phyloP scores from a whole-genome alignment of 2,329 filamentous ascomycete genomes.

The Cladobotryum protrusum region DNA sequence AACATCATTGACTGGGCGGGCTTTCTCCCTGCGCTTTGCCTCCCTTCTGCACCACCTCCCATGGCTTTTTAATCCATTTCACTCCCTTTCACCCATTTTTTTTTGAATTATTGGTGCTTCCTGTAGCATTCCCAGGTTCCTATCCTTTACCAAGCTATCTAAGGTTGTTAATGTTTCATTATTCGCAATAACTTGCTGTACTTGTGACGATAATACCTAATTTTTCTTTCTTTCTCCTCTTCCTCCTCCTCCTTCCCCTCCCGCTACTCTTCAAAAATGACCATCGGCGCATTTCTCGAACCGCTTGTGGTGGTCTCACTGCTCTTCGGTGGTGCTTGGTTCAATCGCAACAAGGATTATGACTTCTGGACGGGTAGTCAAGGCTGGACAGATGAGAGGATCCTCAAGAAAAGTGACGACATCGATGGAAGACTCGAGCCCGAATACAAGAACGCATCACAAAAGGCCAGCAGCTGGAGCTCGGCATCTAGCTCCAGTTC shows the following conservation, averaged over 20 bases:
- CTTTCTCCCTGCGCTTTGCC: too few species aligned
- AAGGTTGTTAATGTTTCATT: not conserved
- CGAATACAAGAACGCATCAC: conserved; percentile 18
- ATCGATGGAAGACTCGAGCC: conserved; percentile 18
- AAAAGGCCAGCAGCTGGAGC: conserved; percentile 1
- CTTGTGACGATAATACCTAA: conserved; percentile 6
- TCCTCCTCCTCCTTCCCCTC: not conserved
- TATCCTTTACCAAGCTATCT: too few species aligned
- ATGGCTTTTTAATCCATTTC: too few species aligned
- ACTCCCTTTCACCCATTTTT: too few species aligned
- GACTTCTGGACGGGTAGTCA: conserved; percentile 20
- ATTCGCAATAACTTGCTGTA: conserved; percentile 4
- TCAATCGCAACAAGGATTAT: conserved; percentile 37
- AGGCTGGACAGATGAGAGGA: conserved; percentile 15
- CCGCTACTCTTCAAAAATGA: too few species aligned
- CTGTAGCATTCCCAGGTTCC: too few species aligned
- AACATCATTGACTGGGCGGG: too few species aligned
- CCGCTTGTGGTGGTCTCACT: conserved; percentile 37
- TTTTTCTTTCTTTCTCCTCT: not conserved
- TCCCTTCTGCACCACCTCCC: too few species aligned
- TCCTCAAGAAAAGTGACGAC: conserved; percentile 27
- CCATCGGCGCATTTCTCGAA: conserved; percentile 35
- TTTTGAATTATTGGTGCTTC: too few species aligned
- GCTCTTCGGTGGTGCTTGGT: conserved; percentile 38
- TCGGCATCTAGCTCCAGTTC: conserved; percentile 17